A percentile compares a stretch with the other conserved stretches of the same genome.
Evolutionary conservation across 2,329 filamentous ascomycete species (phyloP).

Genomic region (Chrysoporthe austroafricana): DNA sequence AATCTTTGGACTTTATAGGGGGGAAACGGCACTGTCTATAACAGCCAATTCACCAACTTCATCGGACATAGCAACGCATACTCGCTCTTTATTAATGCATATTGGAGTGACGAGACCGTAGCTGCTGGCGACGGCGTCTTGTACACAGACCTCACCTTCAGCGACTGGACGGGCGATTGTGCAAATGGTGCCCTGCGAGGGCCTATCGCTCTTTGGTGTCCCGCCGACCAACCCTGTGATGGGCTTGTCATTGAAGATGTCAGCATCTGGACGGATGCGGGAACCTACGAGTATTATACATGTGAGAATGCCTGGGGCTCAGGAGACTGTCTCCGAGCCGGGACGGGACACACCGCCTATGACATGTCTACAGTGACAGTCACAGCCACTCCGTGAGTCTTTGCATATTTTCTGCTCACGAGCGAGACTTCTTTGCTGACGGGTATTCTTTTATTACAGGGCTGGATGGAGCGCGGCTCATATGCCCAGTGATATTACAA

Average conservation of each 20-base stretch:
- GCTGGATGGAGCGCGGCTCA: slow-evolving; percentile 7
- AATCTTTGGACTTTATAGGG: slow-evolving; percentile 36
- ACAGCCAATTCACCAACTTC: slow-evolving; percentile 11
- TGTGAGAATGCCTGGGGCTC: slow-evolving; percentile 10
- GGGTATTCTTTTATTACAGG: not conserved
- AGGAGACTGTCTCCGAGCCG: slow-evolving; percentile 3
- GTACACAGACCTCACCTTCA: slow-evolving; percentile 9
- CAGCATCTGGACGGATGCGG: slow-evolving; percentile 1
- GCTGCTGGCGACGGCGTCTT: slow-evolving; percentile 1
- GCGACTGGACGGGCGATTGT: slow-evolving; percentile 10
- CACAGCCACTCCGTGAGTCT: slow-evolving; percentile 5
- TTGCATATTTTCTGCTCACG: too few relatives aligned
- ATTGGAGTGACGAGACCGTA: slow-evolving; percentile 3
- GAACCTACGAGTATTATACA: slow-evolving; percentile 4
- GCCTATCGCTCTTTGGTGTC: slow-evolving; percentile 3
- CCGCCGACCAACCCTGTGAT: slow-evolving; percentile 5
- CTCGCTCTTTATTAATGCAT: slow-evolving; percentile 4
- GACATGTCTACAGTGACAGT: slow-evolving; percentile 1
- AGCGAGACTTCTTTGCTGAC: not conserved
- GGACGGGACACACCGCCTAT: slow-evolving; percentile 9
- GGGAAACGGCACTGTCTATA: slow-evolving; percentile 52
- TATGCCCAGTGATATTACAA: slow-evolving; percentile 23
- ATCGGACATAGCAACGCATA: slow-evolving; percentile 6
- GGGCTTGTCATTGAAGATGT: not conserved
- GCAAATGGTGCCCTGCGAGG: not conserved